A percentile compares a stretch with the other conserved stretches of the same genome.
phyloP scores from a whole-genome alignment of 2,329 filamentous ascomycete species.

The Epichloe brachyelytri region DNA sequence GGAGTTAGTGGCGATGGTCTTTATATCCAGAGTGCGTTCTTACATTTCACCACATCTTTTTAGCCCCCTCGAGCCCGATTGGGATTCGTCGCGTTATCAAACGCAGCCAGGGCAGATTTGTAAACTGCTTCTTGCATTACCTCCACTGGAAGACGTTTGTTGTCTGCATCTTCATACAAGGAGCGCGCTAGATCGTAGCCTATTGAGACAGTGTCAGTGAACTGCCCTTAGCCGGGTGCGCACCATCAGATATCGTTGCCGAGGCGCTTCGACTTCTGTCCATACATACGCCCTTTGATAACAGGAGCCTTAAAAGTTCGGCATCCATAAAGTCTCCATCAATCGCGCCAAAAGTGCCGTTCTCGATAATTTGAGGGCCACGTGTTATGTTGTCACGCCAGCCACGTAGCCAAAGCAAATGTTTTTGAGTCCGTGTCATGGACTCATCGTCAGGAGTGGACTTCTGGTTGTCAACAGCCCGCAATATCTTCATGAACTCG shows the following conservation, averaged over 20 bases:
- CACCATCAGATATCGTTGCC: background rate
- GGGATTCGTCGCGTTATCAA: slow-evolving; percentile 72
- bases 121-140: slow-evolving; percentile 49
- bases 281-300: slow-evolving; percentile 45
- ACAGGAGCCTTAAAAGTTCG: slow-evolving; percentile 56
- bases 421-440: slow-evolving; percentile 48
- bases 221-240: background rate
- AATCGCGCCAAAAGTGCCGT: slow-evolving; percentile 52
- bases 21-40: slow-evolving; percentile 13
- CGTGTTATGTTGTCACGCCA: slow-evolving; percentile 44
- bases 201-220: slow-evolving; percentile 17
- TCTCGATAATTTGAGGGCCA: slow-evolving; percentile 29
- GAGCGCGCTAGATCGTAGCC: slow-evolving; percentile 50
- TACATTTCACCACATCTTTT: slow-evolving; percentile 68
- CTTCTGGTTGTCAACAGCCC: slow-evolving; percentile 33
- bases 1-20: background rate
- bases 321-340: slow-evolving; percentile 49
- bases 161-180: slow-evolving; percentile 41
- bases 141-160: slow-evolving; percentile 34
- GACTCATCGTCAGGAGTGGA: slow-evolving; percentile 49
- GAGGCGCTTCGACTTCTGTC: background rate
- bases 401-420: slow-evolving; percentile 59
- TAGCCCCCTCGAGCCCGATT: slow-evolving; percentile 64
- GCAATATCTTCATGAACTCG: slow-evolving; percentile 46
- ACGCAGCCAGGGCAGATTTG: slow-evolving; percentile 52